Conservation (phyloP, 2,329 filamentous ascomycete genomes). For the Diaporthe aspalathi region DNA sequence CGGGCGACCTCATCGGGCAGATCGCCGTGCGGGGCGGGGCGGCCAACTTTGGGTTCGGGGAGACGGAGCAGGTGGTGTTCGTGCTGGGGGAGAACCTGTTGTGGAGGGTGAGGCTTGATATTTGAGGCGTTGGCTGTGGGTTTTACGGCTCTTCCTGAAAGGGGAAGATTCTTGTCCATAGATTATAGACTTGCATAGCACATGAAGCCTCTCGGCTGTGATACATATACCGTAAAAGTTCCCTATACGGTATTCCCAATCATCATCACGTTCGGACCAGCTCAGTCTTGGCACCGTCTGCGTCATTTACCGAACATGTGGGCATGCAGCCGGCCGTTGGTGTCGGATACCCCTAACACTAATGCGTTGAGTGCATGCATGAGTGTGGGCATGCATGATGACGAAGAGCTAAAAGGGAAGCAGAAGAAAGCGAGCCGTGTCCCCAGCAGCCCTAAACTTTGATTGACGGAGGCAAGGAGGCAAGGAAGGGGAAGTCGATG, state of each 20-base stretch:
- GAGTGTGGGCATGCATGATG: conserved; percentile 9
- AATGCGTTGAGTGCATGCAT: conserved; percentile 1
- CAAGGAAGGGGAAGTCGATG: too few relatives aligned
- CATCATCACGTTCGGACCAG: too few relatives aligned
- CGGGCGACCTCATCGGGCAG: conserved; percentile 34
- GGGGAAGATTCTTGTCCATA: conserved; percentile 3
- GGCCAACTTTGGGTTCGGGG: conserved; percentile 37
- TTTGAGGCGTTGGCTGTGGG: background rate
- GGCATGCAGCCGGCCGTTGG: background rate
- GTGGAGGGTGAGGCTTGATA: conserved; percentile 32
- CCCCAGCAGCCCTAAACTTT: conserved; percentile 11
- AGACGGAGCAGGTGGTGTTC: conserved; percentile 32
- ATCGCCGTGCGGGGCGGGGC: conserved; percentile 28
- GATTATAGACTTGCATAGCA: background rate
- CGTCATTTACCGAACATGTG: background rate
- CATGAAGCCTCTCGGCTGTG: background rate
- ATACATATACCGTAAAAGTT: background rate
- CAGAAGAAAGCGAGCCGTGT: conserved; percentile 11
- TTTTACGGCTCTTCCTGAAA: background rate
- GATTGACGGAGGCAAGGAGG: background rate
- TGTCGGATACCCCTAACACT: background rate
- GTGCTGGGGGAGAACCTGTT: conserved; percentile 34
- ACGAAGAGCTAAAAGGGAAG: background rate
- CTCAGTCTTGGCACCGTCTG: conserved; percentile 22
- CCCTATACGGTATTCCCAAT: background rate